Conservation (phyloP, 768 basidiomycete species). For the Collybiopsis confluens region DNA sequence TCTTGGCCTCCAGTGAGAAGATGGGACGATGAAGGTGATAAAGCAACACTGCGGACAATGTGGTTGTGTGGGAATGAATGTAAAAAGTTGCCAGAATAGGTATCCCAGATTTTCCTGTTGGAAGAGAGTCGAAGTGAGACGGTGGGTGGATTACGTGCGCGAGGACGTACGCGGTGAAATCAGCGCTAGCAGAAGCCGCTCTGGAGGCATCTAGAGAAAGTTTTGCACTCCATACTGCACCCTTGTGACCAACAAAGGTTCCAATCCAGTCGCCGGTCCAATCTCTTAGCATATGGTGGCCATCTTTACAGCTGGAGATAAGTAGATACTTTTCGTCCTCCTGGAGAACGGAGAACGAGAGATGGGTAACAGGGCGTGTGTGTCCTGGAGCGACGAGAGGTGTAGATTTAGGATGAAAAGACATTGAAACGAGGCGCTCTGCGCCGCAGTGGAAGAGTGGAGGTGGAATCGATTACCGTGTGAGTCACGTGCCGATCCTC, state of each 20-base stretch:
- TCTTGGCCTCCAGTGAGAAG: constrained; percentile 93
- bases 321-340: constrained; percentile 85
- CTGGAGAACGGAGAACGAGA: constrained; percentile 85
- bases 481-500: too few relatives aligned
- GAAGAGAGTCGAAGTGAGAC: background rate
- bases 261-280: constrained; percentile 99
- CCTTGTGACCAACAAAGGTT: constrained; percentile 84
- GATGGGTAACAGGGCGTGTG: constrained; percentile 86
- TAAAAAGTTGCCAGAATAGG: constrained; percentile 78
- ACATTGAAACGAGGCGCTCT: constrained; percentile 61
- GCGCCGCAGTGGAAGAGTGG: constrained; percentile 35
- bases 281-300: constrained; percentile 93
- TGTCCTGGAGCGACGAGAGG: constrained; percentile 85
- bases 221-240: constrained; percentile 96
- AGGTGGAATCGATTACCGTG: constrained; percentile 5
- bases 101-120: constrained; percentile 91
- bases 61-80: constrained; percentile 99
- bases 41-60: constrained; percentile 93
- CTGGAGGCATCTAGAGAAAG: constrained; percentile 80
- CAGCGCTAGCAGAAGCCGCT: constrained; percentile 91
- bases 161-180: constrained; percentile 87
- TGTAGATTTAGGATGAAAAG: constrained; percentile 58
- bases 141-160: constrained; percentile 4
- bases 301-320: constrained; percentile 98
- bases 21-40: constrained; percentile 66